These are phyloP conservation scores for Fusarium fracticaudum DNA, from an alignment of 2,329 filamentous ascomycete genomes.

Conservation along the genomic window DNA sequence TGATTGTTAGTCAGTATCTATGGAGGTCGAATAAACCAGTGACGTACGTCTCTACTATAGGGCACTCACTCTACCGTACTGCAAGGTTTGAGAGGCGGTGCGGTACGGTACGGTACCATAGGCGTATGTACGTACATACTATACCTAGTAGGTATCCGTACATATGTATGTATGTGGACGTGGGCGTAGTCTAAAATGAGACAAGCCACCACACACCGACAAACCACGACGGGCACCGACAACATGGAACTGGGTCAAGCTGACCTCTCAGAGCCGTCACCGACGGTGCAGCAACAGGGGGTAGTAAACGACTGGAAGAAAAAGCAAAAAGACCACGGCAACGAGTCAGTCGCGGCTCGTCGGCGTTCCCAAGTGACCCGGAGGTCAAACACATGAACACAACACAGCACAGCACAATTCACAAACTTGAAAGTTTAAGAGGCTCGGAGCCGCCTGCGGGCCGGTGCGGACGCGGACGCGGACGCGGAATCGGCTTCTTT, in stretches of 20 bases:
- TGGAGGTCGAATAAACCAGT: not conserved
- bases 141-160: no score
- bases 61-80: not conserved
- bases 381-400: not conserved
- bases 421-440: not conserved
- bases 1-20: not conserved
- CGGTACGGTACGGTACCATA: not conserved
- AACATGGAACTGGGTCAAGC: constrained; percentile 46
- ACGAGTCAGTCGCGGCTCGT: constrained; percentile 33
- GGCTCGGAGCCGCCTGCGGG: constrained; percentile 21
- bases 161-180: not conserved
- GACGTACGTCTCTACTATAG: not conserved
- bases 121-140: not conserved
- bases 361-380: not conserved
- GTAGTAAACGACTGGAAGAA: not conserved
- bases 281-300: constrained; percentile 5
- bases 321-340: constrained; percentile 20
- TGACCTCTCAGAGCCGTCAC: constrained; percentile 30
- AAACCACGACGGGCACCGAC: constrained; percentile 38
- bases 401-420: not conserved
- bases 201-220: constrained; percentile 33
- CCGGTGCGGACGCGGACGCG: constrained; percentile 33
- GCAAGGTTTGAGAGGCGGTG: not conserved
- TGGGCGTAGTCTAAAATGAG: not conserved
- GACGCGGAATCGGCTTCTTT: constrained; percentile 37